Evolutionary conservation across 441 rosid genomes (phyloP).

Genomic region (Pelargonium cotyledonis): DNA sequence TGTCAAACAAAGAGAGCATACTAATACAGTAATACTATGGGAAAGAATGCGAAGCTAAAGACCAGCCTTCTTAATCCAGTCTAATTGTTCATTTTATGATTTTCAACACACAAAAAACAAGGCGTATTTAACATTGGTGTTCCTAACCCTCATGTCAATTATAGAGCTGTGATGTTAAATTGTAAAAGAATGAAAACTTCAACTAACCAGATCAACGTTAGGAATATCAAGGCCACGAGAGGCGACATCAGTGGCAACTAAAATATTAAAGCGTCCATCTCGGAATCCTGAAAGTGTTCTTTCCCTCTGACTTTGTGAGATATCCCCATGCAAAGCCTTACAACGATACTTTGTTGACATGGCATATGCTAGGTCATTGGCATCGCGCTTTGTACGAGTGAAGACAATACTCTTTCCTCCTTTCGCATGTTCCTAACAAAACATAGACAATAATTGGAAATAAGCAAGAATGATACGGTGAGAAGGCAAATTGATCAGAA

Average conservation of each 20-base stretch:
- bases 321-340: constrained; percentile 94
- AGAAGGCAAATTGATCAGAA: background rate
- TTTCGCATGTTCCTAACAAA: constrained; percentile 75
- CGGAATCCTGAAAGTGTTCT: constrained; percentile 84
- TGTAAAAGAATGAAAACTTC: background rate
- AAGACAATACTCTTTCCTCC: constrained; percentile 95
- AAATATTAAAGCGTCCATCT: constrained; percentile 59
- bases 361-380: constrained; percentile 72
- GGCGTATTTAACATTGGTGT: background rate
- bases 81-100: background rate
- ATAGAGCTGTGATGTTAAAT: background rate
- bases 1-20: background rate
- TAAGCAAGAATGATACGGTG: background rate
- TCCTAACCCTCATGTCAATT: background rate
- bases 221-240: constrained; percentile 99
- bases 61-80: too few relatives aligned
- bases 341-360: constrained; percentile 56
- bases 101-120: background rate
- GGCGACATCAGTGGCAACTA: constrained; percentile 98
- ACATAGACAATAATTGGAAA: constrained; percentile 9
- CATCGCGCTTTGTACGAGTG: constrained; percentile 93
- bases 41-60: too few relatives aligned
- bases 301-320: constrained; percentile 81
- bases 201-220: constrained; percentile 85
- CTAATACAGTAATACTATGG: too few relatives aligned